Evolutionary conservation across 2,329 filamentous ascomycete genomes (phyloP).

Genomic region (Didymella lethalis): DNA sequence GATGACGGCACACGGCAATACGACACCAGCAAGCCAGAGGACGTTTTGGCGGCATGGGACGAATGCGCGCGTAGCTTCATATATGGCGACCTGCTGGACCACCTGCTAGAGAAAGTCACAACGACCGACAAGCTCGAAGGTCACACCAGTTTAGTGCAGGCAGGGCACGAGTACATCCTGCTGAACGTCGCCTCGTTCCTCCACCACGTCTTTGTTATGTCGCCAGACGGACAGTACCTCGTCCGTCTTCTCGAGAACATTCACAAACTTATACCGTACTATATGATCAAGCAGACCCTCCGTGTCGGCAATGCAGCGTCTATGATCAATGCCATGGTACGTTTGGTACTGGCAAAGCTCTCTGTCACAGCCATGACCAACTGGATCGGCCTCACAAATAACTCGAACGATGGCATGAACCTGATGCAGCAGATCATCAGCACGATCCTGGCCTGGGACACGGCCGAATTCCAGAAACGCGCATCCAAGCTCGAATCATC

Average conservation of each 20-base stretch:
- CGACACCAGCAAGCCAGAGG: slow-evolving; percentile 65
- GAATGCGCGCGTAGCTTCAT: slow-evolving; percentile 71
- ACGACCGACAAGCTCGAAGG: slow-evolving; percentile 69
- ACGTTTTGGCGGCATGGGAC: slow-evolving; percentile 70
- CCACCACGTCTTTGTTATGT: slow-evolving; percentile 76
- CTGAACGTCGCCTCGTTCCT: slow-evolving; percentile 77
- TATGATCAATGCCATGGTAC: slow-evolving; percentile 80
- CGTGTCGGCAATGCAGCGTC: slow-evolving; percentile 80
- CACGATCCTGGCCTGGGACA: slow-evolving; percentile 76
- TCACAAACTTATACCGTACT: slow-evolving; percentile 75
- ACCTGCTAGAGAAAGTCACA: slow-evolving; percentile 68
- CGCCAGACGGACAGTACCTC: slow-evolving; percentile 77
- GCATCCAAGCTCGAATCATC: slow-evolving; percentile 70
- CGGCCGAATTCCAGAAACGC: slow-evolving; percentile 71
- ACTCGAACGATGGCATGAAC: slow-evolving; percentile 81
- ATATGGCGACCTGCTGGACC: slow-evolving; percentile 72
- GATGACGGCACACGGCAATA: slow-evolving; percentile 57
- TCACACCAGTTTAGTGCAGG: slow-evolving; percentile 68
- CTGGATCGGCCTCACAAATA: slow-evolving; percentile 76
- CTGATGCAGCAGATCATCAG: slow-evolving; percentile 79
- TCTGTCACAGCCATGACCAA: slow-evolving; percentile 78
- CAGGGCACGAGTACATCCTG: slow-evolving; percentile 71
- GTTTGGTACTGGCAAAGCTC: slow-evolving; percentile 77
- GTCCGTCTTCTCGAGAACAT: slow-evolving; percentile 74
- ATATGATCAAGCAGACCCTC: slow-evolving; percentile 74